Percentiles rank a stretch among this genome's conserved stretches.
Conservation (phyloP, 2,329 filamentous ascomycete species). For the Pleurostoma richardsiae region DNA sequence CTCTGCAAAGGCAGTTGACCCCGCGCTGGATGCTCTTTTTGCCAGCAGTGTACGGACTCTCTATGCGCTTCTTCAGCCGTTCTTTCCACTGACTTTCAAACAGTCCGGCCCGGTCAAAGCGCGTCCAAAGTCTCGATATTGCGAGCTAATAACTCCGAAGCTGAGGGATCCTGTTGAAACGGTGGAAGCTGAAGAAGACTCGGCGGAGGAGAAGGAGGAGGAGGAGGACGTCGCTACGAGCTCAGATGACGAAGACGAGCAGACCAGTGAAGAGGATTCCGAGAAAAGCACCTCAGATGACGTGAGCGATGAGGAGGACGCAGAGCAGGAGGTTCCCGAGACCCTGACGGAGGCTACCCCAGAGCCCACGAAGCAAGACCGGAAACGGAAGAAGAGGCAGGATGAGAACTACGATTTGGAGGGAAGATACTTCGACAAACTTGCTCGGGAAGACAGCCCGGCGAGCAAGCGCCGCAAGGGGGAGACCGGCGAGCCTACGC, state of each 20-base stretch:
- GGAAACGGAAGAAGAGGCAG: conserved; percentile 60
- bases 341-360: conserved; percentile 14
- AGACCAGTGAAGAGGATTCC: conserved; percentile 19
- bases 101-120: conserved; percentile 48
- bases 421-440: conserved; percentile 61
- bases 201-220: conserved; percentile 12
- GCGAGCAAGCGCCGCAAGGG: conserved; percentile 48
- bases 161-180: conserved; percentile 16
- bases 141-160: conserved; percentile 24
- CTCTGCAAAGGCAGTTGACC: conserved; percentile 57
- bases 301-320: conserved; percentile 37
- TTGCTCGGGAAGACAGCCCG: conserved; percentile 52
- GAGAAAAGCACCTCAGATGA: conserved; percentile 33
- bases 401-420: conserved; percentile 68
- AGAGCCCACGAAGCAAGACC: conserved; percentile 39
- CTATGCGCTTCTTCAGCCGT: no score
- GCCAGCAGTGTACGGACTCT: conserved; percentile 59
- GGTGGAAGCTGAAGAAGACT: conserved; percentile 22
- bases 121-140: conserved; percentile 39
- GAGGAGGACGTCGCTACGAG: conserved; percentile 22
- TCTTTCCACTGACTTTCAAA: conserved; percentile 10
- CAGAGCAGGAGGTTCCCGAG: conserved; percentile 19
- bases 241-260: conserved; percentile 26
- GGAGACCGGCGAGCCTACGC: conserved; percentile 24
- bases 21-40: conserved; percentile 65